These are phyloP conservation scores for Myrica gale DNA, from an alignment of 306 rosid genomes.

Conservation along the genomic window DNA sequence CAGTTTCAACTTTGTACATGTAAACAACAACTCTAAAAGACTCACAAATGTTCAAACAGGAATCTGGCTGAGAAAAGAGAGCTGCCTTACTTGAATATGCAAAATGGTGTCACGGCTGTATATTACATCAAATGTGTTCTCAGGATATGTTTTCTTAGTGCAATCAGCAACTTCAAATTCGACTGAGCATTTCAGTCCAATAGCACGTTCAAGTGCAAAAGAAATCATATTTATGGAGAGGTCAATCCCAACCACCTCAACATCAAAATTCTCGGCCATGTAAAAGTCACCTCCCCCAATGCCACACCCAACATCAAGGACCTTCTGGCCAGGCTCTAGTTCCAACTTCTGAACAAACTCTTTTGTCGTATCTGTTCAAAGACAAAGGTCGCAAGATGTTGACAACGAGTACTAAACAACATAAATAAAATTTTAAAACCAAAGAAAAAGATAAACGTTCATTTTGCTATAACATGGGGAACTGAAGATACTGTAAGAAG, in stretches of 20 bases:
- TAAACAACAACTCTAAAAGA: not conserved
- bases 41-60: slow-evolving; percentile 10
- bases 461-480: no score
- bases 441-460: no score
- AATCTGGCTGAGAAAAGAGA: not conserved
- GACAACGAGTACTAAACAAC: not conserved
- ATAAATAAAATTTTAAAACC: not conserved
- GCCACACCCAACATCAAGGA: slow-evolving; percentile 96
- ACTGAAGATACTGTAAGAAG: no score
- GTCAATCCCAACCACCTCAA: slow-evolving; percentile 86
- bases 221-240: slow-evolving; percentile 93
- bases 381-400: not conserved
- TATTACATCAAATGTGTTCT: slow-evolving; percentile 68
- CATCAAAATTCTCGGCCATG: slow-evolving; percentile 80
- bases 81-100: slow-evolving; percentile 68
- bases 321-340: slow-evolving; percentile 78
- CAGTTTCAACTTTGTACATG: not conserved
- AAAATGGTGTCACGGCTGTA: slow-evolving; percentile 85
- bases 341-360: slow-evolving; percentile 74
- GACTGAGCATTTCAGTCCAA: slow-evolving; percentile 66
- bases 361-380: slow-evolving; percentile 76
- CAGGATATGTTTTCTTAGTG: slow-evolving; percentile 66
- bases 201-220: slow-evolving; percentile 78
- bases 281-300: slow-evolving; percentile 95
- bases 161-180: slow-evolving; percentile 96